Base-by-base conservation (phyloP, 2,329 filamentous ascomycete species). In the Epichloe amarillans region DNA sequence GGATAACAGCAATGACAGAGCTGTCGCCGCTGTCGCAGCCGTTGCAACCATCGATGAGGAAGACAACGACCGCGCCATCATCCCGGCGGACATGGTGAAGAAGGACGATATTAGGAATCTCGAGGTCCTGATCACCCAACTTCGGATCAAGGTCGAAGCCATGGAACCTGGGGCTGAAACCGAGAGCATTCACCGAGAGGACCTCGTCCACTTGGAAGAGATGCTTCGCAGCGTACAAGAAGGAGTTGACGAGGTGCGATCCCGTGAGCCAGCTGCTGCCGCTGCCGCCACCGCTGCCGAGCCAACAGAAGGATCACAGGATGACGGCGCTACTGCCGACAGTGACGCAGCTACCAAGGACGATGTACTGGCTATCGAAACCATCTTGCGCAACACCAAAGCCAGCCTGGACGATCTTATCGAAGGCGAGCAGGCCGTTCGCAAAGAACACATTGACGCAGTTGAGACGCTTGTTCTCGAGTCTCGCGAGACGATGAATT, bases 351-450 rank as follows among this genome's bases (percentile, higher is more conserved):
- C 58, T 59, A 73, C 57, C 63, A 70, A 87, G 62, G 88, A 95
- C 57, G 90, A 97, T 58, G 87, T 90, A 0, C 82, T 91, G 54
- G 88, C 88, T 11, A 90, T 97, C 52, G 91, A 96, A 66, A 94
- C 86, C 0, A 82, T 97, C 46, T 75, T 97, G 12, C 82, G 85
- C 41, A 95, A 95, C 63, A 90, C 89, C 35, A 96, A 96, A 64
- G 82, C 84, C 5, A 86, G 86, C 45, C 72, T 97, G 10, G 91
- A 96, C 52, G 89, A 95, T 53, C 65, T 80, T 19, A 78, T 95
- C 47, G 79, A 90, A 47, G 77, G 81, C 3, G 84, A 89, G 36
- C 81, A 86, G 52, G 72, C 80, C 2, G 81, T 89, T 10, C 74
- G 75, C 50, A 83, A 82, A 58, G 79, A 83, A 36, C 79, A 84